Evolutionary conservation across 1,139 yeast species (phyloP), one percentile per base, ranked within the genome.

Genomic region (Hemisphaericaspora lyxosophila): DNA sequence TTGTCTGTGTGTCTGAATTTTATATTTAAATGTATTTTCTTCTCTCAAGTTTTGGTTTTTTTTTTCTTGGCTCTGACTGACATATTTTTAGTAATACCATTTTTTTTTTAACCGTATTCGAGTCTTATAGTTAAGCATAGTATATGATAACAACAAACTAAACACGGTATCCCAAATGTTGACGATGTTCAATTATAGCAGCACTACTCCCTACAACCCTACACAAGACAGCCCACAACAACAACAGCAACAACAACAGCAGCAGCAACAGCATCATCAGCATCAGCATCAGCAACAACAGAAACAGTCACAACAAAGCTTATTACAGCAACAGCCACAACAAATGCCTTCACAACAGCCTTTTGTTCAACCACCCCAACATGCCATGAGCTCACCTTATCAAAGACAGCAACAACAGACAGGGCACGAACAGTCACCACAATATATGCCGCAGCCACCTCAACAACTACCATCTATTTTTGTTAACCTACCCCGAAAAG

Each of bases 391-490:
- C 16, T 16, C 30, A 15, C 30, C 20, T 16, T 26, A 15, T 16
- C 30, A 15, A 16, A 26, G 30, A 16, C 30, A 26, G 16, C 30
- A 7, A 26, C 28, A 26, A n/a, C 34, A 20, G 23, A 26, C 27
- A 20, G 26, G 13, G 16, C 26, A 22, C 9, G 22, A n/a, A 22
- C 32, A 27, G 16, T 35, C 26, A 26, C 34, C 18, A 24, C 35
- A 35, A 34, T 13, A 32, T 12, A 42, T 19, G 20, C 39, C 34
- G 19, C 43, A 23, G 23, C 41, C 26, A 19, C 40, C 29, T 24
- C 33, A 19, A 20, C 18, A 32, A 9, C 42, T 40, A 16, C 43
- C 43, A 16, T 37, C 43, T 13, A 40, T 40, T 7, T 34, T 34
- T 25, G 32, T 33, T 14, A 34, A 24, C 13, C 15, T 34, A 15